Base-by-base conservation (phyloP, 352 stramenopile genomes). In the Globisporangium cylindrosporum region DNA sequence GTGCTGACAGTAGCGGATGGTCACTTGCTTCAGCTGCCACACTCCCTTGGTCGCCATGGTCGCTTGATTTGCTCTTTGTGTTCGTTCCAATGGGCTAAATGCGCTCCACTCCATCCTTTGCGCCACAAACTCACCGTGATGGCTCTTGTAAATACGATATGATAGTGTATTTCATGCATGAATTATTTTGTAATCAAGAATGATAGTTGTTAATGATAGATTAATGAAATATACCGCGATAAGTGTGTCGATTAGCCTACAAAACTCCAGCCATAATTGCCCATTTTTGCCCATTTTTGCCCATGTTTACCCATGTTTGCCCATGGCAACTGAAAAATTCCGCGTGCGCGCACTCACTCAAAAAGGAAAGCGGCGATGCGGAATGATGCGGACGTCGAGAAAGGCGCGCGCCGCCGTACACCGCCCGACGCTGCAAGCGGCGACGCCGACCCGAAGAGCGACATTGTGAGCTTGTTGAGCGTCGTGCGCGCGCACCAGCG, bases 1-100 rank as follows among this genome's bases (percentile, higher is more conserved):
- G 71, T 92, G 76, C 71, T 92, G 84, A 68, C 84, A 92, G 82
- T 92, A 92, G 56, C 84, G 84, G 65, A 92, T 90, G 72, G 84
- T 92, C 71, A 92, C 72, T 71, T 92, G 70, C 77, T 92, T 83
- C 56, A 92, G 74, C 69, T 92, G 84, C 84, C 84, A 92, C 71
- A 91, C 81, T 60, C 84, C 84, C 48, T 86, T 84, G 59, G 84
- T 92, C 73, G 84, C 84, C 84, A 92, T 92, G 27, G 38, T 64
- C 7, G 14, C 25, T 48, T 65, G 68, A 60, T 64, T 36, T 24
- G 43, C 64, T 64, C 27, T 34, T 60, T 22, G 7, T 15, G 55
- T 24, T 46, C 18, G 32, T 34, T 61, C 10, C 25, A 61, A 27
- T 1, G 6, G 48, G 22, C 48, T 24, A 55, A 62, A 62, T 62